A percentile compares a stretch with the other conserved stretches of the same genome.
phyloP scores from a whole-genome alignment of 1,284 basidiomycete genomes.

The Boletus albobrunnescens region DNA sequence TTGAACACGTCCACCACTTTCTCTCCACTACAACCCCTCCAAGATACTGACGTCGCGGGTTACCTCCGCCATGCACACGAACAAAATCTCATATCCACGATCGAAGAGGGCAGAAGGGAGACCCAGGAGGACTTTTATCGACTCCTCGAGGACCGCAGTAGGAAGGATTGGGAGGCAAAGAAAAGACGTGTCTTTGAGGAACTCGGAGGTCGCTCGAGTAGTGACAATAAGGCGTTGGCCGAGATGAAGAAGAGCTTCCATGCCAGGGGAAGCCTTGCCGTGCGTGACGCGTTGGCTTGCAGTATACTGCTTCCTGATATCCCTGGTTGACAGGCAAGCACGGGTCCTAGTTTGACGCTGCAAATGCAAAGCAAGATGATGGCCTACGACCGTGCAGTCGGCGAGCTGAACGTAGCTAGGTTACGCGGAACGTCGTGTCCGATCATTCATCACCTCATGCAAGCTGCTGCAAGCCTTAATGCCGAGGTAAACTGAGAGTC shows the following conservation, averaged over 20 bases:
- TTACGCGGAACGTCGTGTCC: slow-evolving; percentile 71
- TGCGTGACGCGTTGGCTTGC: slow-evolving; percentile 31
- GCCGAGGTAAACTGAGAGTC: slow-evolving; percentile 45
- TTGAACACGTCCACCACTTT: slow-evolving; percentile 84
- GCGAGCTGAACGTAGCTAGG: slow-evolving; percentile 70
- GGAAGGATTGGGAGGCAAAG: slow-evolving; percentile 85
- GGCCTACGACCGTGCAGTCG: slow-evolving; percentile 82
- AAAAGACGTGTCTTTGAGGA: slow-evolving; percentile 91
- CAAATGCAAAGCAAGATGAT: slow-evolving; percentile 94
- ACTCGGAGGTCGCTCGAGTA: slow-evolving; percentile 61
- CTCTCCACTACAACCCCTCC: slow-evolving; percentile 81
- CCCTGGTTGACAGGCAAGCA: slow-evolving; percentile 39
- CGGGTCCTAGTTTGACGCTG: slow-evolving; percentile 54
- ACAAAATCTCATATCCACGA: slow-evolving; percentile 89
- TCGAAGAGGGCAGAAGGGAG: slow-evolving; percentile 84
- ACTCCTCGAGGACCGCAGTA: slow-evolving; percentile 70
- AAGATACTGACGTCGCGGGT: slow-evolving; percentile 87
- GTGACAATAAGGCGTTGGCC: slow-evolving; percentile 49
- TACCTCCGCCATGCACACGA: slow-evolving; percentile 90
- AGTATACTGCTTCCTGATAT: slow-evolving; percentile 4
- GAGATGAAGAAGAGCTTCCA: slow-evolving; percentile 61
- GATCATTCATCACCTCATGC: slow-evolving; percentile 64
- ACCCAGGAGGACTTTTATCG: slow-evolving; percentile 85
- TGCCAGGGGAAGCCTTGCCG: slow-evolving; percentile 52
- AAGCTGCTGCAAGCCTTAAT: slow-evolving; percentile 55